Conservation (phyloP, 1,284 basidiomycete genomes). For the Ganoderma boninense region DNA sequence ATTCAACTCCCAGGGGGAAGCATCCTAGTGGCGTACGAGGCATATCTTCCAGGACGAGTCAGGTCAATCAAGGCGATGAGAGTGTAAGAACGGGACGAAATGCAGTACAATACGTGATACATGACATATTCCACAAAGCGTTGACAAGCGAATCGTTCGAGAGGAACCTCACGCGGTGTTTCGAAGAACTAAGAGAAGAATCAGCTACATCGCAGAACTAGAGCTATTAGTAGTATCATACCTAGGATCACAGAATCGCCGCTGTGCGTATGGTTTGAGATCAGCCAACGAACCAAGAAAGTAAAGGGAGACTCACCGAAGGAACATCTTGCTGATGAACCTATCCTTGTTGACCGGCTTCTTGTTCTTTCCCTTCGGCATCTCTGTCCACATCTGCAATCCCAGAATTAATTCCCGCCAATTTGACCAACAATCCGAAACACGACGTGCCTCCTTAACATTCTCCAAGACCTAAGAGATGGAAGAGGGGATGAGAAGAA, state of each 20-base stretch:
- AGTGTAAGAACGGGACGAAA: slow-evolving; percentile 2
- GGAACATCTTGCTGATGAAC: slow-evolving; percentile 98
- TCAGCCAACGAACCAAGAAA: slow-evolving; percentile 4
- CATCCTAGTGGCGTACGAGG: background rate
- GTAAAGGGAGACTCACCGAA: slow-evolving; percentile 62
- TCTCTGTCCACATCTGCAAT: slow-evolving; percentile 96
- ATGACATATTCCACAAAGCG: slow-evolving; percentile 22
- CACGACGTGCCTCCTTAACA: slow-evolving; percentile 84
- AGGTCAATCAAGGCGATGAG: slow-evolving; percentile 5
- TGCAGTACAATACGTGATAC: slow-evolving; percentile 33
- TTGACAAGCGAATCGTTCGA: background rate
- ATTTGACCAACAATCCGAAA: slow-evolving; percentile 4
- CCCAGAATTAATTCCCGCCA: slow-evolving; percentile 7
- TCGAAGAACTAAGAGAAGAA: slow-evolving; percentile 70
- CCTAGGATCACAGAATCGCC: slow-evolving; percentile 96
- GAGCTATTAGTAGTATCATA: slow-evolving; percentile 50
- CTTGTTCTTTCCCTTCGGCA: slow-evolving; percentile 98
- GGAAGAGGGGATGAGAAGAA: slow-evolving; percentile 10
- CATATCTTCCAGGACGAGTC: background rate
- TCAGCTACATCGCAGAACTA: slow-evolving; percentile 21
- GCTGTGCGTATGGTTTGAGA: slow-evolving; percentile 48
- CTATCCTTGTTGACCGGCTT: slow-evolving; percentile 99
- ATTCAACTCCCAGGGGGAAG: background rate
- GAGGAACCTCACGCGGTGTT: slow-evolving; percentile 72
- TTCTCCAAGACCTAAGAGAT: slow-evolving; percentile 86